Percentiles rank a stretch among this genome's conserved stretches.
Conservation (phyloP, 768 basidiomycete genomes). For the Kwoniella pini region DNA sequence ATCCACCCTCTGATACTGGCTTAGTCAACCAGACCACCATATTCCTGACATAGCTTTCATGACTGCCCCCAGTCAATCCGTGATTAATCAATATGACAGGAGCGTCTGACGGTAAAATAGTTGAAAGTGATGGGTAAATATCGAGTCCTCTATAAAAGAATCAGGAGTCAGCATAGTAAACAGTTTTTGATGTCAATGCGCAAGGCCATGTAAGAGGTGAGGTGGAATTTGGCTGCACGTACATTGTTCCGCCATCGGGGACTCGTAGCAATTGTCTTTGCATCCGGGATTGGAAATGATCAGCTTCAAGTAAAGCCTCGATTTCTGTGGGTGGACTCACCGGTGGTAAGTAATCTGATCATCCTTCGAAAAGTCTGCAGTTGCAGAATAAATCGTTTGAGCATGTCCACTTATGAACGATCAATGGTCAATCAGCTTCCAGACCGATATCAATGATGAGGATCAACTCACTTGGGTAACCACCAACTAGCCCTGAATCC, state of each 20-base stretch:
- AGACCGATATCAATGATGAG: too few species aligned
- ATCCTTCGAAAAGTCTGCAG: slow-evolving; percentile 47
- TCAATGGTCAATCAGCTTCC: not conserved
- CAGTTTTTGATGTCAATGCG: too few species aligned
- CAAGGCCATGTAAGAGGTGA: too few species aligned
- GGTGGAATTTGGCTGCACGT: not conserved
- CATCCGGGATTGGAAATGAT: not conserved
- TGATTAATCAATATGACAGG: slow-evolving; percentile 59
- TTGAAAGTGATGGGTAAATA: slow-evolving; percentile 34
- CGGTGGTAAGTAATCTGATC: slow-evolving; percentile 48
- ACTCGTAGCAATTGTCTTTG: slow-evolving; percentile 49
- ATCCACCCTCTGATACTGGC: slow-evolving; percentile 69
- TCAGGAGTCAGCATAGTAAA: not conserved
- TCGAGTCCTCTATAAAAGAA: slow-evolving; percentile 35
- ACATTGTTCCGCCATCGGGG: slow-evolving; percentile 55
- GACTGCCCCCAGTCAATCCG: slow-evolving; percentile 62
- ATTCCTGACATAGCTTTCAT: slow-evolving; percentile 82
- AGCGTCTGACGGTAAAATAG: slow-evolving; percentile 53
- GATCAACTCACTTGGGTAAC: slow-evolving; percentile 39
- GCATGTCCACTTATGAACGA: slow-evolving; percentile 39
- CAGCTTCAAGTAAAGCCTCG: too few species aligned
- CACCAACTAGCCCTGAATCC: slow-evolving; percentile 44
- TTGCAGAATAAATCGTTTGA: slow-evolving; percentile 50
- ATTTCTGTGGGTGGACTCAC: too few species aligned
- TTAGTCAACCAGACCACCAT: slow-evolving; percentile 70